Evolutionary conservation across 306 rosid species (phyloP).

Genomic region (Dryas octopetala): DNA sequence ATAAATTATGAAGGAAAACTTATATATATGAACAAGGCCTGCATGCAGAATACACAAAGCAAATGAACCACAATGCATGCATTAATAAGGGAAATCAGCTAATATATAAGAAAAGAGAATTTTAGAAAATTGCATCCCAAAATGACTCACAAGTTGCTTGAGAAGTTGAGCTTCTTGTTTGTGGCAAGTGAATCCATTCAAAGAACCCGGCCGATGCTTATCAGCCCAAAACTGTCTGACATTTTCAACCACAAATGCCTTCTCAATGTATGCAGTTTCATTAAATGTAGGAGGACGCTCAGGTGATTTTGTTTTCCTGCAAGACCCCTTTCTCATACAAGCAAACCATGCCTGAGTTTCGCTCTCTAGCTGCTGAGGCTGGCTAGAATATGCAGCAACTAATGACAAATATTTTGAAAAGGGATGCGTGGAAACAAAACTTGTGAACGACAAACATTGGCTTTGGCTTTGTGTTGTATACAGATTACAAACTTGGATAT

Average conservation of each 20-base stretch:
- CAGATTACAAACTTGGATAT: too few relatives aligned
- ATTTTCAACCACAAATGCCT: constrained; percentile 57
- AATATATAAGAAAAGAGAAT: too few relatives aligned
- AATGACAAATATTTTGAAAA: too few relatives aligned
- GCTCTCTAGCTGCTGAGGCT: constrained; percentile 9
- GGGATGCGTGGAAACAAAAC: too few relatives aligned
- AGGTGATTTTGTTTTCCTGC: constrained; percentile 60
- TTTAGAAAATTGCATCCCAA: neutral
- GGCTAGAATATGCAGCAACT: too few relatives aligned
- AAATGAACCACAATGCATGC: neutral
- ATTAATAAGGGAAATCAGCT: too few relatives aligned
- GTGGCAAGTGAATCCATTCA: constrained; percentile 78
- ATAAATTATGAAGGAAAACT: neutral
- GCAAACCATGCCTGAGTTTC: constrained; percentile 58
- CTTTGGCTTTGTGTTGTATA: too few relatives aligned
- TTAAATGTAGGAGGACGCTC: constrained; percentile 42
- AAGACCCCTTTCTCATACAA: constrained; percentile 67
- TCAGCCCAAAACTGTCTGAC: constrained; percentile 82
- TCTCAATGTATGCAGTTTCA: constrained; percentile 62
- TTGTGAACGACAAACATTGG: too few relatives aligned
- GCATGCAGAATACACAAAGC: neutral
- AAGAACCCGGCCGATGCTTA: constrained; percentile 65
- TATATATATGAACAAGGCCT: neutral
- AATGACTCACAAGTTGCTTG: constrained; percentile 59
- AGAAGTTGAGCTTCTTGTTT: constrained; percentile 70